Percentiles rank a stretch among this genome's conserved stretches.
phyloP scores from a whole-genome alignment of 2,329 filamentous ascomycete species.

The Aureobasidium mangrovei region DNA sequence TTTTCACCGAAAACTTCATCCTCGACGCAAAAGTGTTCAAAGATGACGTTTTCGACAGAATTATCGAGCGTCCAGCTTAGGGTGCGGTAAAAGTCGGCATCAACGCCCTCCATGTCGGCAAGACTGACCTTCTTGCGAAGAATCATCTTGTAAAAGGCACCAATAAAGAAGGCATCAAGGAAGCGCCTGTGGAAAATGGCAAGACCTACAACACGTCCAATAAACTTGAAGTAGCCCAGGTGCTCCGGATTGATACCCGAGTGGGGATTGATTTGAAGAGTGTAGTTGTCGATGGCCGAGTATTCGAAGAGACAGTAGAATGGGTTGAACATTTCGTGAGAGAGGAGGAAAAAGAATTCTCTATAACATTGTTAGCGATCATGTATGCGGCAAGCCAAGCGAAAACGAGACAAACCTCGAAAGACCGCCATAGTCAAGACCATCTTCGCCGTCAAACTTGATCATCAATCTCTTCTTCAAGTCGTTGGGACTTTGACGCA shows the following conservation, averaged over 20 bases:
- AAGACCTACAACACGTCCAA: slow-evolving; percentile 89
- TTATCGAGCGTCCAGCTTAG: slow-evolving; percentile 98
- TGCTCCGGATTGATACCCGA: slow-evolving; percentile 99
- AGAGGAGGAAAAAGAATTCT: slow-evolving; percentile 99
- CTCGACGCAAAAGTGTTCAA: slow-evolving; percentile 93
- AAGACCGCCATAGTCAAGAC: slow-evolving; percentile 92
- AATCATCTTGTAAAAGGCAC: slow-evolving; percentile 99
- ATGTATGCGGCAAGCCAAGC: background rate
- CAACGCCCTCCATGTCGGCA: slow-evolving; percentile 97
- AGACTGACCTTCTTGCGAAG: slow-evolving; percentile 84
- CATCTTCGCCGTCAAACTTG: slow-evolving; percentile 98
- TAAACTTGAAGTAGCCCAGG: slow-evolving; percentile 99
- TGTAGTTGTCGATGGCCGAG: slow-evolving; percentile 99
- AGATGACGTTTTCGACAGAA: slow-evolving; percentile 88
- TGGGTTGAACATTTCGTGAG: slow-evolving; percentile 99
- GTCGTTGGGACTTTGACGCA: slow-evolving; percentile 88
- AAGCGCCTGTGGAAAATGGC: slow-evolving; percentile 98
- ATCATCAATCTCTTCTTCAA: slow-evolving; percentile 99
- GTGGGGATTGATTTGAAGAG: slow-evolving; percentile 97
- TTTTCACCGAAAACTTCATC: slow-evolving; percentile 95
- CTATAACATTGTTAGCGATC: slow-evolving; percentile 36
- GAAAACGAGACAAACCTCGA: slow-evolving; percentile 50
- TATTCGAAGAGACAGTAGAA: slow-evolving; percentile 99
- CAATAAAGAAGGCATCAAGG: slow-evolving; percentile 97
- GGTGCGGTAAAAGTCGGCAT: slow-evolving; percentile 94